Evolutionary conservation across 345 rosid genomes (phyloP), one percentile per base, ranked within the genome.

Genomic region (Eutrema heterophyllum): DNA sequence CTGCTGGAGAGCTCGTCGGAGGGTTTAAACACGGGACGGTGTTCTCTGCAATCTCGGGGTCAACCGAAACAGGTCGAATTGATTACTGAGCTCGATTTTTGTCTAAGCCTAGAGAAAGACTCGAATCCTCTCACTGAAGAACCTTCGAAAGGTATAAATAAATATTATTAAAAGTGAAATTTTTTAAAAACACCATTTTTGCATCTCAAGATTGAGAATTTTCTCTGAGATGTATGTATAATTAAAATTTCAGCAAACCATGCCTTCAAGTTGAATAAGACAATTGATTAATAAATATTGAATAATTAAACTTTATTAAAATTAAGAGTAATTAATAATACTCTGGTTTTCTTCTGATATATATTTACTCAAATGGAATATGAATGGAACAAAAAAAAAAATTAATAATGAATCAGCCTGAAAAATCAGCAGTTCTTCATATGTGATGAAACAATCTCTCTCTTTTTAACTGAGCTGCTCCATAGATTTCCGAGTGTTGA

Each of bases 401-500:
- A 52, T 39, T 4, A 64, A 32, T 21, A 65, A 50, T 41, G 73
- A 67, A 67, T 68, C 18, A 6, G 58, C 9, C 4, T 38, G 67
- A 38, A 66, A 6, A 57, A 15, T 66, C 16, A 56, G 14, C 9
- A 29, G 18, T 26, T 53, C 26, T 30, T 11, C 48, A 18, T 36
- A 58, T 67, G 61, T 50, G 35, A 67, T 74, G 53, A 5, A 59
- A 32, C 46, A 50, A 49, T 39, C 14, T 11, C 18, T n/a, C n/a
- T 54, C 30, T 32, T 13, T 7, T 80, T 75, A 86, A 67, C 82
- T 62, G 48, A 77, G 83, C 69, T 88, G 93, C 79, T 90, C 85
- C 72, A 87, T 56, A 45, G 91, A 56, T 71, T 89, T 90, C 16
- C 78, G 67, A 71, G 76, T 87, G 81, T 92, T 92, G 56, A 95